Percentiles rank a stretch among this genome's conserved stretches.
Conservation (phyloP, 2,329 filamentous ascomycete genomes). For the Neoscytalidium dimidiatum region DNA sequence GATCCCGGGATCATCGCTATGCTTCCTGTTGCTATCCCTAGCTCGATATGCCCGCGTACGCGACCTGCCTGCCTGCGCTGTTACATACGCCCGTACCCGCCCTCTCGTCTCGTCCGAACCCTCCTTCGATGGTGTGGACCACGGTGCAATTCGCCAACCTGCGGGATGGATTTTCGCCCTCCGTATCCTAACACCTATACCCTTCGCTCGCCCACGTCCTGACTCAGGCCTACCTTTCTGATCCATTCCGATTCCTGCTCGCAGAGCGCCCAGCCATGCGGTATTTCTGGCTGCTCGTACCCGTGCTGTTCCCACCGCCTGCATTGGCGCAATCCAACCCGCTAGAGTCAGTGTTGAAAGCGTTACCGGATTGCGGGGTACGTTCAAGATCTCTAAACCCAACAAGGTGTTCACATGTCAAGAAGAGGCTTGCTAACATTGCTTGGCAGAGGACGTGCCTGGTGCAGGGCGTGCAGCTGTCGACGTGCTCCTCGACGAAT, state of each 20-base stretch:
- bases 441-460: constrained; percentile 3
- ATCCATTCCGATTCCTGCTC: neutral
- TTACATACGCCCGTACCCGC: constrained; percentile 5
- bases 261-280: neutral
- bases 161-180: neutral
- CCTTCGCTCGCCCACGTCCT: neutral
- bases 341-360: constrained; percentile 8
- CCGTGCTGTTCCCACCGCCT: neutral
- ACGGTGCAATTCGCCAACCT: neutral
- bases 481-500: constrained; percentile 3
- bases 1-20: neutral
- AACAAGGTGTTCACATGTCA: neutral
- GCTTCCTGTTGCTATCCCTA: neutral
- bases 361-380: constrained; percentile 16
- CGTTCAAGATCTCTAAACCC: neutral
- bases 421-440: neutral
- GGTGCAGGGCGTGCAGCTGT: neutral
- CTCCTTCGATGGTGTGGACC: neutral
- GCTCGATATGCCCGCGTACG: neutral
- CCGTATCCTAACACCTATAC: neutral
- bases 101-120: neutral
- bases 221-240: neutral
- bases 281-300: constrained; percentile 9
- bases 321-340: neutral
- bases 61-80: neutral